Evolutionary conservation across 2,329 filamentous ascomycete genomes (phyloP).

Genomic region (Thelonectria olida): DNA sequence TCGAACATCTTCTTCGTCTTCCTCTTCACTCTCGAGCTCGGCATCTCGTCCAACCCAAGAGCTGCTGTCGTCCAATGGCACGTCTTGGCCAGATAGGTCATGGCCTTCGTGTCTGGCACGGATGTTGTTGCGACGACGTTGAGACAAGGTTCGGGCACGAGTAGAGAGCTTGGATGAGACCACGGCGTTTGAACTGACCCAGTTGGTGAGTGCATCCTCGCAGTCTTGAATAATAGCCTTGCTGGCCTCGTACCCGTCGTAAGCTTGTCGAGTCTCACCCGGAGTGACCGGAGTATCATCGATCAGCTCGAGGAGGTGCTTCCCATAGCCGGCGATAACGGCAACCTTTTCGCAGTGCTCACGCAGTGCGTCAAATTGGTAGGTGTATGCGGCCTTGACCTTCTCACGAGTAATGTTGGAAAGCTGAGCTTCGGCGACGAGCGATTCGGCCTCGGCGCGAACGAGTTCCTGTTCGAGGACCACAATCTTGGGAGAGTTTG

Average conservation of each 20-base stretch:
- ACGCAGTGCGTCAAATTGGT: slow-evolving; percentile 96
- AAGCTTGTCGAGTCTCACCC: slow-evolving; percentile 93
- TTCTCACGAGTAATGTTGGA: slow-evolving; percentile 99
- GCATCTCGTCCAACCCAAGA: slow-evolving; percentile 83
- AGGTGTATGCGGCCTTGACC: slow-evolving; percentile 97
- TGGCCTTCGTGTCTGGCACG: slow-evolving; percentile 75
- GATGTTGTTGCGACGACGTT: slow-evolving; percentile 80
- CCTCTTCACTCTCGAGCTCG: slow-evolving; percentile 72
- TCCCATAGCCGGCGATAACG: slow-evolving; percentile 96
- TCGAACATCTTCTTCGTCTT: slow-evolving; percentile 64
- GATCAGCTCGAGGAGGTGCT: slow-evolving; percentile 96
- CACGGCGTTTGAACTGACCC: slow-evolving; percentile 90
- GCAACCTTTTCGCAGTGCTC: slow-evolving; percentile 99
- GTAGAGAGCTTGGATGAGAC: slow-evolving; percentile 88
- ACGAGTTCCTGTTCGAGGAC: slow-evolving; percentile 98
- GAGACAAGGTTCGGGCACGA: slow-evolving; percentile 86
- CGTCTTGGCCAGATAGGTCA: slow-evolving; percentile 85
- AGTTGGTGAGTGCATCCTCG: slow-evolving; percentile 96
- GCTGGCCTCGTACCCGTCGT: slow-evolving; percentile 97
- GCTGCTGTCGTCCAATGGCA: slow-evolving; percentile 78
- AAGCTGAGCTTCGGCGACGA: slow-evolving; percentile 96
- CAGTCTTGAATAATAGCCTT: slow-evolving; percentile 99
- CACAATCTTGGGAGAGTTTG: slow-evolving; percentile 96
- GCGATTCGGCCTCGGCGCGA: slow-evolving; percentile 96
- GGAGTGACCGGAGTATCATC: slow-evolving; percentile 97